phyloP scores from a whole-genome alignment of 2,329 filamentous ascomycete genomes.

The Arthrobotrys pseudoclavata region DNA sequence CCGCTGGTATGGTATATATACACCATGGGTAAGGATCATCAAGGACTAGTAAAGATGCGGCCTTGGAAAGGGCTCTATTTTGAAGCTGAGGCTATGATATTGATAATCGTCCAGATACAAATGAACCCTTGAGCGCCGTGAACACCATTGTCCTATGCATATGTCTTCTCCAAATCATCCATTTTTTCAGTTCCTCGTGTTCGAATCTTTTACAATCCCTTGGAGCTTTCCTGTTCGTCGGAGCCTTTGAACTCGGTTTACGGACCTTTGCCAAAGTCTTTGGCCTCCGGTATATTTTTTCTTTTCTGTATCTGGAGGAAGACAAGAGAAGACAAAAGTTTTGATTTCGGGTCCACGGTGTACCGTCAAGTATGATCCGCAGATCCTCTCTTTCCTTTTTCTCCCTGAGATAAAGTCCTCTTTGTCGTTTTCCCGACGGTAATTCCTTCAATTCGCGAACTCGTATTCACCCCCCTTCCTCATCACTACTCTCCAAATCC shows the following conservation, averaged over 20 bases:
- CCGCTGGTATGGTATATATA: too few relatives aligned
- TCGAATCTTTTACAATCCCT: too few relatives aligned
- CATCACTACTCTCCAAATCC: conserved; percentile 50
- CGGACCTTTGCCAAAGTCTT: not conserved
- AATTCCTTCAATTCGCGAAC: not conserved
- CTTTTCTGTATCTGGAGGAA: not conserved
- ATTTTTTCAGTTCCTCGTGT: too few relatives aligned
- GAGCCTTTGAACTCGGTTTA: not conserved
- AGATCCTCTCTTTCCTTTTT: not conserved
- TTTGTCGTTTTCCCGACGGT: not conserved
- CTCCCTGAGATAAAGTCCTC: not conserved
- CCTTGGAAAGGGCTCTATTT: not conserved
- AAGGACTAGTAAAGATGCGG: not conserved
- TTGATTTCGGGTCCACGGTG: not conserved
- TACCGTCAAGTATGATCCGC: not conserved
- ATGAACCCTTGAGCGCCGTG: too few relatives aligned
- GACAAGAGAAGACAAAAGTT: not conserved
- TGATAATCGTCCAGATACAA: too few relatives aligned
- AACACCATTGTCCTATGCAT: too few relatives aligned
- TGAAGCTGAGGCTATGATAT: not conserved
- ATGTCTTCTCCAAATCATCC: not conserved
- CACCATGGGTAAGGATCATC: not conserved
- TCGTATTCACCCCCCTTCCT: conserved; percentile 15
- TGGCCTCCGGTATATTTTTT: not conserved
- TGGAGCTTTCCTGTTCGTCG: too few relatives aligned